Evolutionary conservation across 129 eudicot genomes (phyloP).

Genomic region (Centella asiatica): DNA sequence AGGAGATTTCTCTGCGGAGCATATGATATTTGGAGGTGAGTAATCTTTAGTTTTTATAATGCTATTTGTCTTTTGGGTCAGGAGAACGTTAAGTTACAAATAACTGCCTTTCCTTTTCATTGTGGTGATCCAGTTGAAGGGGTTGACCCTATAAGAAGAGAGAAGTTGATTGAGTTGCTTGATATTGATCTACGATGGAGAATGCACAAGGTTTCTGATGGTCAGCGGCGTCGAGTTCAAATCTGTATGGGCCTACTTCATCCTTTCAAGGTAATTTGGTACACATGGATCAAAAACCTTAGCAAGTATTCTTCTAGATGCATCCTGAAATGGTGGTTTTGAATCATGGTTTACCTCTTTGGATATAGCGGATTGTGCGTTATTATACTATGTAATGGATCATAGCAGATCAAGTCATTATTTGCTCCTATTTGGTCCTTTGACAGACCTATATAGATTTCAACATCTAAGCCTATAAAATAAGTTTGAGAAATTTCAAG

Average conservation of each 20-base stretch:
- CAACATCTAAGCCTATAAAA: no score
- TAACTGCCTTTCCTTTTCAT: constrained; percentile 3
- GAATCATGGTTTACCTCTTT: no score
- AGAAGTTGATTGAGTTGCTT: constrained; percentile 72
- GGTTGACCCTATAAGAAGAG: constrained; percentile 78
- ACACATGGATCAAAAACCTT: not conserved
- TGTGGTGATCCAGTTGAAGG: constrained; percentile 67
- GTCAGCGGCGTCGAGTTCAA: constrained; percentile 95
- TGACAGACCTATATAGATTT: no score
- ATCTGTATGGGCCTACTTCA: constrained; percentile 97
- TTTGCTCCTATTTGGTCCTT: no score
- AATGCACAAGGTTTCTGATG: constrained; percentile 99
- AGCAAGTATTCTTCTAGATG: not conserved
- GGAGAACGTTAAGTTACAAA: not conserved
- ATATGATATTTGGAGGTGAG: constrained; percentile 98
- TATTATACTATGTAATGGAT: no score
- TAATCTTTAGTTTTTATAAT: constrained; percentile 10
- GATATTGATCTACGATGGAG: constrained; percentile 94
- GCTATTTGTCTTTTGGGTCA: not conserved
- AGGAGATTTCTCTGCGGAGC: constrained; percentile 99
- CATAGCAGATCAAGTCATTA: no score
- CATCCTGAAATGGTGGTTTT: no score
- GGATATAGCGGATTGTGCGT: no score
- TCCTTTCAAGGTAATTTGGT: constrained; percentile 66
- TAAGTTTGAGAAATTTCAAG: no score